These are phyloP conservation scores for Termitomyces titanicus DNA, from an alignment of 768 basidiomycete genomes.

Conservation along the genomic window DNA sequence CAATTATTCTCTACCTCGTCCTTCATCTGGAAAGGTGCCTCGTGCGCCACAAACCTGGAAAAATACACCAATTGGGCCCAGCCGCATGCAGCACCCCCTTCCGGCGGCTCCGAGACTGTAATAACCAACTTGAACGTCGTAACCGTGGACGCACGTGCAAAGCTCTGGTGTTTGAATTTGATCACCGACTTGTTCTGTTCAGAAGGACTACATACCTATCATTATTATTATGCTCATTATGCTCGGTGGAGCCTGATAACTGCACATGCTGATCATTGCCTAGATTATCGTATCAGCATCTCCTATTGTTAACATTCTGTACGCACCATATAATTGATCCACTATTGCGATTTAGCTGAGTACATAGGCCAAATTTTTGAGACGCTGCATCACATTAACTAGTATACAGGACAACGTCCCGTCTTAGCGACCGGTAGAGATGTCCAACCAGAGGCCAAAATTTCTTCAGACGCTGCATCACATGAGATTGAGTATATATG, in stretches of 20 bases:
- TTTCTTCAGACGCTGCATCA: too few relatives aligned
- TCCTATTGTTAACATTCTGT: not conserved
- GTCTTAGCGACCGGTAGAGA: too few relatives aligned
- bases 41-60: not conserved
- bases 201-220: not conserved
- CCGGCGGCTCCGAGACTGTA: not conserved
- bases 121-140: not conserved
- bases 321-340: not conserved
- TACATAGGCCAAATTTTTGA: too few relatives aligned
- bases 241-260: not conserved
- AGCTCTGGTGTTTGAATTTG: not conserved
- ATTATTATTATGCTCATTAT: not conserved
- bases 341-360: not conserved
- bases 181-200: not conserved
- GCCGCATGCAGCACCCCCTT: not conserved
- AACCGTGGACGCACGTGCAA: not conserved
- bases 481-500: too few relatives aligned
- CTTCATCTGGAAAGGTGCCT: not conserved
- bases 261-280: not conserved
- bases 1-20: not conserved
- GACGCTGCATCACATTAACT: too few relatives aligned
- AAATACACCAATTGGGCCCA: not conserved
- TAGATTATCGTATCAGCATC: not conserved
- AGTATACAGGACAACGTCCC: too few relatives aligned
- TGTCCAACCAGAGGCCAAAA: too few relatives aligned